Percentiles rank a stretch among this genome's conserved stretches.
phyloP scores from a whole-genome alignment of 2,329 filamentous ascomycete genomes.

The Scytalidium sp. region DNA sequence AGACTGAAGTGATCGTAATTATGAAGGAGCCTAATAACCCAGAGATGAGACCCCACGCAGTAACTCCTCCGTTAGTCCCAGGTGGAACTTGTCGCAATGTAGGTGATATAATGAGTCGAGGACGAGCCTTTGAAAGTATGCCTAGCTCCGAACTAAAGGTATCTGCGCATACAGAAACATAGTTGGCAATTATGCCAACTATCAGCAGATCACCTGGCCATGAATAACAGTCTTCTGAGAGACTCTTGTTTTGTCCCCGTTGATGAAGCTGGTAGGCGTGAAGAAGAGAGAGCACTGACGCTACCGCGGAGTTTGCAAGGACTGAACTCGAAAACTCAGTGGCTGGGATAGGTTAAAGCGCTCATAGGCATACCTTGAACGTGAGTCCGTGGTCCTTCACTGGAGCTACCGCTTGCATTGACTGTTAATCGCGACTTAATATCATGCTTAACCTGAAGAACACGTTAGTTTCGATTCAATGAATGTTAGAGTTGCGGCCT shows the following conservation, averaged over 20 bases:
- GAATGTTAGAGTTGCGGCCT: constrained; percentile 11
- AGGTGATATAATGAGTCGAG: constrained; percentile 82
- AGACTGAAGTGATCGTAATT: constrained; percentile 60
- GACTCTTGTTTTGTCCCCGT: constrained; percentile 34
- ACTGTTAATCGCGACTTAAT: constrained; percentile 81
- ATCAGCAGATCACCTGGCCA: constrained; percentile 63
- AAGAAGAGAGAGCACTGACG: constrained; percentile 60
- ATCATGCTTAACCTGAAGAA: constrained; percentile 75
- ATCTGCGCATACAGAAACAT: constrained; percentile 87
- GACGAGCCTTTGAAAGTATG: constrained; percentile 73
- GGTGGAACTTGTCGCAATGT: constrained; percentile 75
- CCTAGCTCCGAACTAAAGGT: constrained; percentile 95
- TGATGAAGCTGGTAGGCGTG: constrained; percentile 57
- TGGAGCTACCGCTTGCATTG: constrained; percentile 67
- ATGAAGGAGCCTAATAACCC: constrained; percentile 70
- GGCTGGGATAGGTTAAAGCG: not conserved
- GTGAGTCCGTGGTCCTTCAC: constrained; percentile 79
- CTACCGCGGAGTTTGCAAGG: constrained; percentile 81
- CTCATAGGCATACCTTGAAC: constrained; percentile 61
- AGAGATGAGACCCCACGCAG: constrained; percentile 67
- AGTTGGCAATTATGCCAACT: constrained; percentile 72
- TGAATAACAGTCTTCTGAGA: constrained; percentile 44
- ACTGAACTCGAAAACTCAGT: constrained; percentile 38
- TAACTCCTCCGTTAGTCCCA: constrained; percentile 93
- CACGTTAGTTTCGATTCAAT: constrained; percentile 11